Base-by-base conservation (phyloP, 345 rosid genomes). In the Euclidium syriacum region DNA sequence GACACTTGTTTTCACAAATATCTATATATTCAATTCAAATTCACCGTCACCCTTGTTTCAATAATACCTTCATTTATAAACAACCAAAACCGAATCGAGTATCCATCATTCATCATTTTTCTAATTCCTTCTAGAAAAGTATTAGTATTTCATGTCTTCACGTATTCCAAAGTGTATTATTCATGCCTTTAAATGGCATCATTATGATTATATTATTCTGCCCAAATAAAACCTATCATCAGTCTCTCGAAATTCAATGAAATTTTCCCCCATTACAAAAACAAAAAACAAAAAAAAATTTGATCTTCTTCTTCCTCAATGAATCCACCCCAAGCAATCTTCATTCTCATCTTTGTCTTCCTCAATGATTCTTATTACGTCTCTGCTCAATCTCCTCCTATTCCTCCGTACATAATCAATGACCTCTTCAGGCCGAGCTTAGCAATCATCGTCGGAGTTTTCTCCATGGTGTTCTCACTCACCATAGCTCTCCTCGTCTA, bases 381-480 rank as follows among this genome's bases (percentile, higher is more conserved):
- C 40, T 47, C 52, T 62, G 64, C 75, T 48, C 64, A 63, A 55
- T 25, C 56, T 62, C 55, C 54, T 61, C 61, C 60, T 55, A 48
- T 50, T 41, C 41, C 50, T 46, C 44, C 4, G 0, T 47, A 78
- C 16, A 24, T 12, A 34, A 68, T 77, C 53, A 74, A 16, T 7
- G 77, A 65, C 6, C 48, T 50, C 18, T 87, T 84, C 75, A 79
- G 72, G 41, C 99, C 99, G 2, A 90, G 90, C 53, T 81, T 90
- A 11, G 90, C 90, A 2, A 83, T 94, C 26, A 90, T 87, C 22
- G 73, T 84, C 17, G 90, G 89, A 57, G 59, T 87, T 68, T 81
- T 94, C 17, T 75, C 77, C 47, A 51, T 83, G 39, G 77, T 90
- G 86, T 83, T 90, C 77, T 36, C 75, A 1, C 32, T 83, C 14